Conservation (phyloP, 257 asterid genomes). For the Lavandula angustifolia region DNA sequence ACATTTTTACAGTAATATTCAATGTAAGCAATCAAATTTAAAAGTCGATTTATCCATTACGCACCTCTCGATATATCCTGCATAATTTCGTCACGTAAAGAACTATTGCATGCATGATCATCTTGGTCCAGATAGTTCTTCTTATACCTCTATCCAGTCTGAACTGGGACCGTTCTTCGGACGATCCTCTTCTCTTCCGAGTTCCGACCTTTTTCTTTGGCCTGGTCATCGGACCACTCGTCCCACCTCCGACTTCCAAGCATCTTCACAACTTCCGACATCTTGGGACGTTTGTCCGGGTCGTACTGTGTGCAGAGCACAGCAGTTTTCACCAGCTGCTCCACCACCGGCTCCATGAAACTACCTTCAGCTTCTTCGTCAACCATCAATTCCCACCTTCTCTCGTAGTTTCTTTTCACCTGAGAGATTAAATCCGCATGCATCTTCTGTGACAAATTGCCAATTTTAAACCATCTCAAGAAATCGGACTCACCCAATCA, state of each 20-base stretch:
- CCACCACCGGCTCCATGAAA: not conserved
- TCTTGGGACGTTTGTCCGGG: constrained; percentile 6
- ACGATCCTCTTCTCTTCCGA: too few relatives aligned
- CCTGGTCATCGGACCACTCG: too few relatives aligned
- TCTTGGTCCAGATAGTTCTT: constrained; percentile 2
- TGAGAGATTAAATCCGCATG: not conserved
- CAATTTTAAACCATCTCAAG: too few relatives aligned
- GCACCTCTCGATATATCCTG: too few relatives aligned
- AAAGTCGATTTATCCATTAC: too few relatives aligned
- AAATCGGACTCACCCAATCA: constrained; percentile 13
- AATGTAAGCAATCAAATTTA: too few relatives aligned
- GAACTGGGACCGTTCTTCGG: too few relatives aligned
- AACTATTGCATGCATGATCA: not conserved
- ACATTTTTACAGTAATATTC: too few relatives aligned
- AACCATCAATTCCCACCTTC: not conserved
- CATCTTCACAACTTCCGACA: constrained; percentile 8
- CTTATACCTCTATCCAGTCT: not conserved
- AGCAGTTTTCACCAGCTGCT: not conserved
- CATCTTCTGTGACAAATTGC: too few relatives aligned
- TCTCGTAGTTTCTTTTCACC: not conserved
- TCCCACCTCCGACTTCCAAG: not conserved
- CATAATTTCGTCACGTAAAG: too few relatives aligned
- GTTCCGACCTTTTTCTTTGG: too few relatives aligned
- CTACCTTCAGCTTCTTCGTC: not conserved
- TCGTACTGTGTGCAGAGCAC: not conserved